Base-by-base conservation (phyloP, 2,329 filamentous ascomycete species). In the Talaromyces atroroseus region DNA sequence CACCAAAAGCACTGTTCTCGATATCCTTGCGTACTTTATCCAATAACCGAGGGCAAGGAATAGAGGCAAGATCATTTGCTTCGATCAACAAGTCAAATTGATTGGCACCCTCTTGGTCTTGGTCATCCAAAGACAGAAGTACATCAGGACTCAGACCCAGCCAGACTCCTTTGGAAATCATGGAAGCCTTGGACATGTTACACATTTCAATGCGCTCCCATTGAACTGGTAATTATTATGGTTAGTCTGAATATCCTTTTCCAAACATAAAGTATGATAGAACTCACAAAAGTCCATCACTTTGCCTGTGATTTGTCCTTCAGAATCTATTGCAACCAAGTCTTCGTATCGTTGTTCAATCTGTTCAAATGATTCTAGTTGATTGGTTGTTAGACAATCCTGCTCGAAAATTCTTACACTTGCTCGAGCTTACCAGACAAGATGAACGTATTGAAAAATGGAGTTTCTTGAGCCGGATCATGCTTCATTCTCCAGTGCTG, bases 191-290 rank as follows among this genome's bases (percentile, higher is more conserved):
- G 11, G 92, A 92, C 92, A 97, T 96, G 58, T 81, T 81, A 71
- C 89, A 91, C 92, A 99, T 97, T 74, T 99, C 94, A 50, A 83
- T 74, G 57, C 92, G 82, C 71, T 99, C 94, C 76, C 90, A 90
- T 63, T 89, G 86, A 68, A 90, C 79, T 82, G 18, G n/a, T 20
- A 20, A 34, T 8, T 11, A n/a, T 16, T 10, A 1, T 21, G 7
- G 20, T 52, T 52, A 46, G 50, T 36, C 20, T 32, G 18, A n/a
- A 21, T 20, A 44, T 46, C 4, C 44, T 52, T 7, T 45, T 12
- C 11, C 8, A 36, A 40, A 18, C 49, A 47, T 44, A 45, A 26
- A 55, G 48, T 18, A 50, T 21, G 38, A 10, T 11, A 34, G 21
- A 24, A 71, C 78, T 73, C 70, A 82, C 80, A 89, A 69, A 99